Evolutionary conservation across 163 green algal genomes (phyloP).

Genomic region (Chlorella variabilis): DNA sequence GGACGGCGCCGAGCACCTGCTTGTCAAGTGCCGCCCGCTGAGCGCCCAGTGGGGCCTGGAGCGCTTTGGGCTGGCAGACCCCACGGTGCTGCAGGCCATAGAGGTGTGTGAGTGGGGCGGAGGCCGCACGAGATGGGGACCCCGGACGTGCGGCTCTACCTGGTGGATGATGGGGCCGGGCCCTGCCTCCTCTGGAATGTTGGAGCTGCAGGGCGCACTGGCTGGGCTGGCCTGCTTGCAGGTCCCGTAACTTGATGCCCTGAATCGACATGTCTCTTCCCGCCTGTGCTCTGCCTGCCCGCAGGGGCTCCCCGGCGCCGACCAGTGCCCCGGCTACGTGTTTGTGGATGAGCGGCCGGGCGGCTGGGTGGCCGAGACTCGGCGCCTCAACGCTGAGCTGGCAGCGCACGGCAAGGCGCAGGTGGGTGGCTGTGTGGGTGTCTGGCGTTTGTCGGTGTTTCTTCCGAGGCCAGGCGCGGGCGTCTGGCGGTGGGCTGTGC

Average conservation of each 20-base stretch:
- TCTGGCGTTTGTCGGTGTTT: too few relatives aligned
- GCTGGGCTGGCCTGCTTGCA: too few relatives aligned
- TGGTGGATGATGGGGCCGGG: neutral
- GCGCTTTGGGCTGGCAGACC: conserved; percentile 46
- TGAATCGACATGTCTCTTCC: too few relatives aligned
- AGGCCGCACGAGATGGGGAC: too few relatives aligned
- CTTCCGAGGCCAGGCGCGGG: too few relatives aligned
- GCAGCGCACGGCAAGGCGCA: conserved; percentile 10
- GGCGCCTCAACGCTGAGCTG: conserved; percentile 15
- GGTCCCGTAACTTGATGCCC: too few relatives aligned
- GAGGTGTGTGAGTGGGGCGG: too few relatives aligned
- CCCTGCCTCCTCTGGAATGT: too few relatives aligned
- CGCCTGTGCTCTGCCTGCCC: neutral
- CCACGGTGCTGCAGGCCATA: conserved; percentile 41
- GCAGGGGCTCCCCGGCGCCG: conserved; percentile 32
- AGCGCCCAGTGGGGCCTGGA: conserved; percentile 36
- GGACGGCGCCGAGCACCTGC: conserved; percentile 36
- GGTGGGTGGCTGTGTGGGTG: too few relatives aligned
- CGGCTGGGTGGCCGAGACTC: conserved; percentile 34
- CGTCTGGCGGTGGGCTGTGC: too few relatives aligned
- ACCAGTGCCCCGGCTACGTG: conserved; percentile 9
- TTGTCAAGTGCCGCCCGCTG: conserved; percentile 35
- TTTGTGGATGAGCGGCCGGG: conserved; percentile 44
- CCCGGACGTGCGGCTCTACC: too few relatives aligned
- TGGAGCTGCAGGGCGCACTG: too few relatives aligned